Evolutionary conservation across 2,329 filamentous ascomycete species (phyloP).

Genomic region (Dactylonectria estremocensis): DNA sequence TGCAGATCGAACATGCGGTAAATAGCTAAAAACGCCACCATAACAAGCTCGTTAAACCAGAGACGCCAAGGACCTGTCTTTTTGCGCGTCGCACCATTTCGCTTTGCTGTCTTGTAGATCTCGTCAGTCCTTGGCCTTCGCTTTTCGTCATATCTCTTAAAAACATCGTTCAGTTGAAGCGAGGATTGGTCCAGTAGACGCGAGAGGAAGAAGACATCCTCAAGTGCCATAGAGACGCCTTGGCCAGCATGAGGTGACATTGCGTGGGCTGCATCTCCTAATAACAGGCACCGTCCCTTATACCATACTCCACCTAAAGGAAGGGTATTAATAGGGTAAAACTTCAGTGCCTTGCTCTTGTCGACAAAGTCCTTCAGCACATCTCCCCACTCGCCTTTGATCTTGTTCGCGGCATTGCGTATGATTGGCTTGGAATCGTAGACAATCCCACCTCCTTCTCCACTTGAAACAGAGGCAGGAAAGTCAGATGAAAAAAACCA

Average conservation of each 20-base stretch:
- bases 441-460: not conserved
- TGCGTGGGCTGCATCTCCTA: not conserved
- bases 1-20: not conserved
- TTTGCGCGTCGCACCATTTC: not conserved
- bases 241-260: not conserved
- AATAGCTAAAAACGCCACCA: not conserved
- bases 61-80: not conserved
- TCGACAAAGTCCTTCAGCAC: not conserved
- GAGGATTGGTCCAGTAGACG: not conserved
- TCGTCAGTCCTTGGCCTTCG: not conserved
- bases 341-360: not conserved
- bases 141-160: not conserved
- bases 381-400: not conserved
- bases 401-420: not conserved
- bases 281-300: not conserved
- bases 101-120: not conserved
- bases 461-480: not conserved
- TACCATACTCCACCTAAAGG: not conserved
- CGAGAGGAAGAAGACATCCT: not conserved
- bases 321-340: not conserved
- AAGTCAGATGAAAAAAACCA: not conserved
- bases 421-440: not conserved
- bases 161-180: not conserved
- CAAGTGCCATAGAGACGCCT: not conserved
- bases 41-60: not conserved